A percentile compares a stretch with the other conserved stretches of the same genome.
Conservation (phyloP, 2,329 filamentous ascomycete genomes). For the Scedosporium dehoogii region DNA sequence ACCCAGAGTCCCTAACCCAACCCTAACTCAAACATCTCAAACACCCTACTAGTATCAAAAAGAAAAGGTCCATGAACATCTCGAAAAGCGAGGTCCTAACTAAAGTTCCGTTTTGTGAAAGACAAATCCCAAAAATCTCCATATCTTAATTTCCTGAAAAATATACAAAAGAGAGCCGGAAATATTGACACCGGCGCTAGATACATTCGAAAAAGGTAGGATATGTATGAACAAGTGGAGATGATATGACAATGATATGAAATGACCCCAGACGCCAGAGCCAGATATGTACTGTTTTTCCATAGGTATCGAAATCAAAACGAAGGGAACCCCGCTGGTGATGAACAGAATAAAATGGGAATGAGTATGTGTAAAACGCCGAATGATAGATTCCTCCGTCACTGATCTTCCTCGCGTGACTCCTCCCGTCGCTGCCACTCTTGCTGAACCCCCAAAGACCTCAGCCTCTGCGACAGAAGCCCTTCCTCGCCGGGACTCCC, state of each 20-base stretch:
- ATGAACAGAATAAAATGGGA: not conserved
- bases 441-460: constrained; percentile 45
- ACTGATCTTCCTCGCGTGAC: not conserved
- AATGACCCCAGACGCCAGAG: not conserved
- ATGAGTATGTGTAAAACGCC: not conserved
- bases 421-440: not conserved
- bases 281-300: not conserved
- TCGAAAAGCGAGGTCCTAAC: no score
- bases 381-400: not conserved
- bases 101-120: no score
- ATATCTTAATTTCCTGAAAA: no score
- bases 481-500: constrained; percentile 46
- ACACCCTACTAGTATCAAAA: no score
- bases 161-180: no score
- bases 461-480: constrained; percentile 58
- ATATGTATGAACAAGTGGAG: not conserved
- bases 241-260: not conserved
- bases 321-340: not conserved
- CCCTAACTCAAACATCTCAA: no score
- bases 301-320: no score
- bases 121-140: no score
- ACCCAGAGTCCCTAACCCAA: no score
- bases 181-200: no score
- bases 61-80: no score
- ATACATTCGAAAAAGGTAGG: not conserved